Base-by-base conservation (phyloP, 2,329 filamentous ascomycete species). In the Fusarium graminum region DNA sequence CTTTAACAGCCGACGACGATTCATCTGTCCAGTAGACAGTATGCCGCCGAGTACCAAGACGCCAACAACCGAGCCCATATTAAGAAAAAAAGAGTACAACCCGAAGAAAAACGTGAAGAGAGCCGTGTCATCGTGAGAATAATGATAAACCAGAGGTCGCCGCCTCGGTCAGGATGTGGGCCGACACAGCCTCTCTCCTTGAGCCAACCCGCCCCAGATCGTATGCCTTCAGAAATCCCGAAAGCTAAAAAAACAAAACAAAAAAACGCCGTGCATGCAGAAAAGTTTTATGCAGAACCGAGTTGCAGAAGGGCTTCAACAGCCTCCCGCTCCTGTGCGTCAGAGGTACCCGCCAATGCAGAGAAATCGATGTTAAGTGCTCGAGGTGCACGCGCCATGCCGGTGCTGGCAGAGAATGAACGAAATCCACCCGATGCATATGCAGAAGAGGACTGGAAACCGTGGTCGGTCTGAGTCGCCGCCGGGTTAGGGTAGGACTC, bases 271-370 rank as follows among this genome's bases (percentile, higher is more conserved):
- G 74, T 76, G 75, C 79, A 86, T 84, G 83, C 81, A 82, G 77
- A 74, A 74, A 75, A 68, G 68, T 82, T 80, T 87, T 89, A 90
- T 86, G 90, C 83, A 86, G 91, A 94, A 80, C 92, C 90, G 78
- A 95, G 90, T 77, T 89, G 87, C 74, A 95, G 82, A 74, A 94
- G 87, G 68, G 92, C 92, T 78, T 93, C 92, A 67, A 94, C 87
- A 54, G 92, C 92, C 78, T 93, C 92, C 72, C 90, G 89, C 82
- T 94, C 92, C 78, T 93, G 90, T 63, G 88, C 86, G 76, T 90
- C 87, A 53, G 87, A 85, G 63, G 85, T 79, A 52, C 78, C 79
- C 65, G 79, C 80, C 67, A 86, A 76, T 46, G 80, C 79, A 59
- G 82, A 80, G 72, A 88, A 80, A 76, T 86, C 80, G 71, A 86